Base-by-base conservation (phyloP, 805 yeast species). In the Lachancea thermotolerans region DNA sequence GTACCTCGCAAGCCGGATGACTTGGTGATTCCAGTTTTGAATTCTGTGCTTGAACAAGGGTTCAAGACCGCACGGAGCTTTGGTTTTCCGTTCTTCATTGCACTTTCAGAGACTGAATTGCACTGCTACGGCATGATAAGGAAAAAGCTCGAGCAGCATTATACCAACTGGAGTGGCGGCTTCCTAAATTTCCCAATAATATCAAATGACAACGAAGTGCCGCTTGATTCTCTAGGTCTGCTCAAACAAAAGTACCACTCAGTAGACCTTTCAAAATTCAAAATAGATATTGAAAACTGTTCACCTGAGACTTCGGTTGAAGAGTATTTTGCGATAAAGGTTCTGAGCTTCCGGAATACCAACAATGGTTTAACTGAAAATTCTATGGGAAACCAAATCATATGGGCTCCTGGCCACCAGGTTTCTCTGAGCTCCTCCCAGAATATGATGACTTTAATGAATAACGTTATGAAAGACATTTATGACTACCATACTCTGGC, bases 41-140 rank as follows among this genome's bases (percentile, higher is more conserved):
- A 72, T 49, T 67, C 76, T 0, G 56, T 59, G 48, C 62, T 35
- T 56, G 72, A 52, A 58, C 70, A 54, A 64, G 71, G 60, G 45
- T 68, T 45, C 66, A 67, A 43, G 52, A 58, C 66, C 10, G 69
- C 73, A 0, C 71, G 71, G 36, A 64, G 80, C 1, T 85, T 88
- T 65, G 95, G 89, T 1, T 60, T 81, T 1, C 98, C 98, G 2
- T 78, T 87, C 54, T 81, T 89, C 53, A 69, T 89, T 27, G 72
- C 79, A 0, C 56, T 88, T 10, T 42, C 72, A 1, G 67, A 69
- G 31, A 70, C 69, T 1, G 91, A 85, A 33, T 61, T 72, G 4
- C 54, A 56, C 2, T 79, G 86, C 18, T 79, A 75, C 56, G 83
- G 82, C 5, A 55, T 62, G 1, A 78, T 89, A 7, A 66, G 83